phyloP scores from a whole-genome alignment of 139 green algal species.

The Pleodorina starrii region DNA sequence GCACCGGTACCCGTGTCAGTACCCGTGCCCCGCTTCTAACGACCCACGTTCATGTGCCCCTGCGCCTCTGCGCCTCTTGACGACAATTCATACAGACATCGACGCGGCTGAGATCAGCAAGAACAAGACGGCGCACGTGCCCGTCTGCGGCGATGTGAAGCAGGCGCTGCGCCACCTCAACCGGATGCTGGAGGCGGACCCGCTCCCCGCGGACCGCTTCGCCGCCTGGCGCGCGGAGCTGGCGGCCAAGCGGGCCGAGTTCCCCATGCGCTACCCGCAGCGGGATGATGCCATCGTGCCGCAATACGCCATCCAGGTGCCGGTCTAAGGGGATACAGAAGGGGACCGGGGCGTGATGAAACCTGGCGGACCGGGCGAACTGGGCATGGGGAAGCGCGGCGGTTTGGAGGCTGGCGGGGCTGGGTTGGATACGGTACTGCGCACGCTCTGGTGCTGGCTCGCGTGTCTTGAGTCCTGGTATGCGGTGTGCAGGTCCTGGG shows the following conservation, averaged over 20 bases:
- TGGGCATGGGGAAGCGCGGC: too few species aligned
- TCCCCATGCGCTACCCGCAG: slow-evolving; percentile 91
- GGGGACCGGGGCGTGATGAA: too few species aligned
- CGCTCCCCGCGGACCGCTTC: slow-evolving; percentile 51
- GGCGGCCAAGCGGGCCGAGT: slow-evolving; percentile 77
- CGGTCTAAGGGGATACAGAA: too few species aligned
- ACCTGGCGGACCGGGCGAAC: too few species aligned
- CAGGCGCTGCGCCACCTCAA: slow-evolving; percentile 82
- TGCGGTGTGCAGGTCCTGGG: slow-evolving; percentile 78
- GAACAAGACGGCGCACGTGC: slow-evolving; percentile 97
- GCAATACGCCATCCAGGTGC: slow-evolving; percentile 91
- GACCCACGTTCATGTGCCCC: too few species aligned
- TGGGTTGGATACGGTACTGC: too few species aligned
- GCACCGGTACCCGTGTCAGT: too few species aligned
- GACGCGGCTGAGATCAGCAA: slow-evolving; percentile 99
- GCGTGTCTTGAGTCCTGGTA: too few species aligned
- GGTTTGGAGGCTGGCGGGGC: too few species aligned
- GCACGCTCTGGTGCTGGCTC: too few species aligned
- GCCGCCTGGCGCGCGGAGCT: slow-evolving; percentile 79
- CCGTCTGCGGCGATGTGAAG: slow-evolving; percentile 87
- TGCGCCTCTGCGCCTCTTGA: too few species aligned
- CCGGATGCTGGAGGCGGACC: slow-evolving; percentile 67
- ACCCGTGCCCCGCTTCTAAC: too few species aligned
- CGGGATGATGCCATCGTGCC: slow-evolving; percentile 94
- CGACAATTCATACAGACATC: slow-evolving; percentile 94